A percentile compares a stretch with the other conserved stretches of the same genome.
Evolutionary conservation across 768 basidiomycete genomes (phyloP).

Genomic region (Pulveroboletus sp.): DNA sequence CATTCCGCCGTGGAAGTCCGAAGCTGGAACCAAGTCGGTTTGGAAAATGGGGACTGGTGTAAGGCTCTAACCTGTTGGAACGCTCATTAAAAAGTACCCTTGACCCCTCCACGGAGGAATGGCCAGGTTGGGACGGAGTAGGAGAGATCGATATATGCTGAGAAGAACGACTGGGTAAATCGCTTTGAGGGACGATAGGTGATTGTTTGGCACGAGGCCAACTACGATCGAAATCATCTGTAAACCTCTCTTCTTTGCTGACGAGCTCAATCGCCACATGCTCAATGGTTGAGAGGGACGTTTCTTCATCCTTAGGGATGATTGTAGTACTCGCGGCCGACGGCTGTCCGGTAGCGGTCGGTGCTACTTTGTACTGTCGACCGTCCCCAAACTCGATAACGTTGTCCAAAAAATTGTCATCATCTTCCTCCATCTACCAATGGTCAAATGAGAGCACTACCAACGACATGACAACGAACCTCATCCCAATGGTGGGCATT

Average conservation of each 20-base stretch:
- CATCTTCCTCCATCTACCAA: constrained; percentile 81
- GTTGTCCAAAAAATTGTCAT: constrained; percentile 81
- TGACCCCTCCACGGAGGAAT: constrained; percentile 53
- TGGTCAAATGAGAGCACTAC: constrained; percentile 2
- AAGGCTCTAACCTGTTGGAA: constrained; percentile 85
- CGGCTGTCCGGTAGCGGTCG: constrained; percentile 33
- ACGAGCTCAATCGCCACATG: constrained; percentile 41
- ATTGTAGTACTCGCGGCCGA: constrained; percentile 15
- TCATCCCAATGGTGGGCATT: constrained; percentile 98
- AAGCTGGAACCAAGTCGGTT: constrained; percentile 36
- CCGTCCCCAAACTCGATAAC: constrained; percentile 97
- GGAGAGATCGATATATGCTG: constrained; percentile 32
- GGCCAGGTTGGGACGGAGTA: constrained; percentile 34
- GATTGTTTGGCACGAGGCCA: constrained; percentile 77
- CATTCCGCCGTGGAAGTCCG: constrained; percentile 37
- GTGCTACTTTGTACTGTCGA: constrained; percentile 79
- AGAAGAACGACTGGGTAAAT: constrained; percentile 32
- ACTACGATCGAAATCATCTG: constrained; percentile 92
- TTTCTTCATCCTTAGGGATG: constrained; percentile 11
- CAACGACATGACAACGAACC: constrained; percentile 45
- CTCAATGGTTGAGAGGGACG: constrained; percentile 15
- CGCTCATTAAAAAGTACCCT: constrained; percentile 94
- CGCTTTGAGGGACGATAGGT: constrained; percentile 40
- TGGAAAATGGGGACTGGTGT: constrained; percentile 47
- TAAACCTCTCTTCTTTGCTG: constrained; percentile 83